Percentiles rank a stretch among this genome's conserved stretches.
Evolutionary conservation across 768 basidiomycete species (phyloP).

Genomic region (Dioszegia crocea): DNA sequence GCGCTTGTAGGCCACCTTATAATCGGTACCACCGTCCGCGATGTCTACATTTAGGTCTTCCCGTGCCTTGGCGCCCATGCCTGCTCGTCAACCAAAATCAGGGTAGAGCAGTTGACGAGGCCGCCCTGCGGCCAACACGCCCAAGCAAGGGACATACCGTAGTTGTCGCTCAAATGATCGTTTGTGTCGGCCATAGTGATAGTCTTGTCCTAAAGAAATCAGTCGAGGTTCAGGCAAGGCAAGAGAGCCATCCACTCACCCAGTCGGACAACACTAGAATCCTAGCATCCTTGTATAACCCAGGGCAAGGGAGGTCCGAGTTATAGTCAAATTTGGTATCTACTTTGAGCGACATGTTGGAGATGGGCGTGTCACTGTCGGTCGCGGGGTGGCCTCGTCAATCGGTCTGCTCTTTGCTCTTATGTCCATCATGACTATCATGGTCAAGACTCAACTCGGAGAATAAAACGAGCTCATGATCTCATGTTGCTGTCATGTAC

Average conservation of each 20-base stretch:
- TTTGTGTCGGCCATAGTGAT: background rate
- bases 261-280: background rate
- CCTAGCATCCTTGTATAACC: background rate
- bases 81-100: background rate
- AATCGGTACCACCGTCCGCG: no score
- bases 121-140: background rate
- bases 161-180: background rate
- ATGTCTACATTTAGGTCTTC: background rate
- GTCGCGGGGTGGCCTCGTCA: no score
- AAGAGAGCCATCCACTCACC: no score
- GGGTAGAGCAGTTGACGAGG: no score
- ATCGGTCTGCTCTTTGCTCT: no score
- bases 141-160: background rate
- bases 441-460: no score
- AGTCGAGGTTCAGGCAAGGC: no score
- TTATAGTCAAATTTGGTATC: background rate
- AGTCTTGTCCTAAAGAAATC: background rate
- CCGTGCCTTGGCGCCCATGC: background rate
- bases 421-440: no score
- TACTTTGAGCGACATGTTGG: no score
- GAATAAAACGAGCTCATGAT: no score
- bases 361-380: no score
- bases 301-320: background rate
- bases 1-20: background rate
- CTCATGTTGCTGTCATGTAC: no score